These are phyloP conservation scores for Groenewaldozyma auringiensis DNA, from an alignment of 1,139 yeast species.

Conservation along the genomic window DNA sequence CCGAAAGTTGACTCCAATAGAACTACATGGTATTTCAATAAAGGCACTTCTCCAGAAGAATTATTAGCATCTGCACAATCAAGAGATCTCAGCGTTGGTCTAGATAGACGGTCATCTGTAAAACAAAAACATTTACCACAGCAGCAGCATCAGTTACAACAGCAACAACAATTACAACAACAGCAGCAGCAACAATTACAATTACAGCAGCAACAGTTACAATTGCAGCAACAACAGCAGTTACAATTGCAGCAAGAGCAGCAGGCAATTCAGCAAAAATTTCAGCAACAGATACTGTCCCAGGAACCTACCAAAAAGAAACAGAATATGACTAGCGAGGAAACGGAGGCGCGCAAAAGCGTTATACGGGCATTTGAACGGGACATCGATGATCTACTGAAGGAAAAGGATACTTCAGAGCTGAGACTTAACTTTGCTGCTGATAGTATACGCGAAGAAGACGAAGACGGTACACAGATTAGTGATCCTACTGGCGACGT, in stretches of 20 bases:
- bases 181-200: neutral
- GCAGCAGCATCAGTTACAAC: neutral
- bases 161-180: neutral
- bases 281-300: neutral
- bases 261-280: neutral
- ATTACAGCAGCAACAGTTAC: neutral
- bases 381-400: slow-evolving; percentile 2
- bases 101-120: neutral
- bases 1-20: neutral
- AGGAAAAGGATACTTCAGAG: neutral
- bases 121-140: neutral
- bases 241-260: neutral
- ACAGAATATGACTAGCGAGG: neutral
- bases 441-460: neutral
- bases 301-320: neutral
- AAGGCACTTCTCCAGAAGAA: neutral
- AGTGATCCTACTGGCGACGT: neutral
- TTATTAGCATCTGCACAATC: neutral
- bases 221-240: neutral
- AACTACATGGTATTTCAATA: neutral
- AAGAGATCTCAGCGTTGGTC: neutral
- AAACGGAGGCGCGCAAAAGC: neutral
- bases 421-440: neutral
- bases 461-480: neutral
- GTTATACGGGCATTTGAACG: slow-evolving; percentile 1